Conservation (phyloP, 257 asterid species). For the Datura wrightii region DNA sequence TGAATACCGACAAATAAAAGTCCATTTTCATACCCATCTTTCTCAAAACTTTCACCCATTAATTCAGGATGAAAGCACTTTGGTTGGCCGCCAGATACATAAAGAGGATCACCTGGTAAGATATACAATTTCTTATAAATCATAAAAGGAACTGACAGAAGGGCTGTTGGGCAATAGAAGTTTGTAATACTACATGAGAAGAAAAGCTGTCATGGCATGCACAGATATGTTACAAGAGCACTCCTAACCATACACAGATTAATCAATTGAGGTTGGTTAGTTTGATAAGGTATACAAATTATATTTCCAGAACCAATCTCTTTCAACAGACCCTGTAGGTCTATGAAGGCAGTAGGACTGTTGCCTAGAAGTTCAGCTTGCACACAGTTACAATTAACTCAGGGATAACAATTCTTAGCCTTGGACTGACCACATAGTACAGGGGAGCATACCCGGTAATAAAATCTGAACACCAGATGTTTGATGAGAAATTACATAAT, state of each 20-base stretch:
- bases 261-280: constrained; percentile 3
- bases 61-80: constrained; percentile 51
- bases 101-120: constrained; percentile 87
- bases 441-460: neutral
- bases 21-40: constrained; percentile 72
- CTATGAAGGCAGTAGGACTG: neutral
- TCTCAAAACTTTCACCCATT: constrained; percentile 62
- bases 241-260: neutral
- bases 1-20: constrained; percentile 18
- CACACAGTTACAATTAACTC: constrained; percentile 11
- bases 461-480: constrained; percentile 19
- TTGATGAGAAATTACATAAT: constrained; percentile 2
- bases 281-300: constrained; percentile 15
- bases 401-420: constrained; percentile 27
- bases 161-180: neutral
- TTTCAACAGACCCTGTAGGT: constrained; percentile 5
- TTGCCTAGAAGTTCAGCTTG: constrained; percentile 20
- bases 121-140: constrained; percentile 9
- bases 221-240: constrained; percentile 19
- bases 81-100: constrained; percentile 77
- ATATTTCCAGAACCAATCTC: neutral
- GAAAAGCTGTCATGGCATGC: neutral
- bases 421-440: neutral
- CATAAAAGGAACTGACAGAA: constrained; percentile 21
- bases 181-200: neutral